These are phyloP conservation scores for Vickermania spadyakhi DNA, from an alignment of 208 protist species.

Conservation along the genomic window DNA sequence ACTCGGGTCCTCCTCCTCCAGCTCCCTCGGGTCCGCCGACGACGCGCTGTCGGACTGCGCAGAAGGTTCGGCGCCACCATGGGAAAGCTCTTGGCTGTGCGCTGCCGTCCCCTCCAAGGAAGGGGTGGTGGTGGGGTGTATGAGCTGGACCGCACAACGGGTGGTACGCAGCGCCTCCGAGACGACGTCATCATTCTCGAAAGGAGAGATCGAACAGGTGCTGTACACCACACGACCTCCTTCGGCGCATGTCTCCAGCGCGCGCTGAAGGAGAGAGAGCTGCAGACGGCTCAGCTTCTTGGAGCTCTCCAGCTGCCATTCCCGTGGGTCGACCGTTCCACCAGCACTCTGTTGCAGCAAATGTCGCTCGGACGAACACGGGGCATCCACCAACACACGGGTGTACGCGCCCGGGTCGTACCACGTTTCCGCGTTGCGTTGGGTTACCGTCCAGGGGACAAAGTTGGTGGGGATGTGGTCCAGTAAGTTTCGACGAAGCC, in stretches of 20 bases:
- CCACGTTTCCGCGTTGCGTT: slow-evolving; percentile 68
- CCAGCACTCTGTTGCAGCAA: slow-evolving; percentile 58
- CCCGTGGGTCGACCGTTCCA: slow-evolving; percentile 20
- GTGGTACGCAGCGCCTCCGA: slow-evolving; percentile 42
- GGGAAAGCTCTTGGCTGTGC: too few species aligned
- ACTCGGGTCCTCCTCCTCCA: slow-evolving; percentile 1
- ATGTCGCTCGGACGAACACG: slow-evolving; percentile 90
- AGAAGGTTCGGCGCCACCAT: not conserved
- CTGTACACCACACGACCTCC: slow-evolving; percentile 87
- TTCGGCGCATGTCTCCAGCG: slow-evolving; percentile 58
- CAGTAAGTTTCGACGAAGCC: slow-evolving; percentile 54
- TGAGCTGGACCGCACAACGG: slow-evolving; percentile 41
- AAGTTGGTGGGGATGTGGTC: slow-evolving; percentile 67
- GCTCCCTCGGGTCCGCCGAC: not conserved
- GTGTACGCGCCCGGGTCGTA: slow-evolving; percentile 51
- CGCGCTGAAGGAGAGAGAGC: slow-evolving; percentile 52
- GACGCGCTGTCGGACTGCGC: not conserved
- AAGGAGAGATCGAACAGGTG: slow-evolving; percentile 82
- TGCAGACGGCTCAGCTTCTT: slow-evolving; percentile 37
- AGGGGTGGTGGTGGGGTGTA: slow-evolving; percentile 8
- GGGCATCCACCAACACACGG: slow-evolving; percentile 86
- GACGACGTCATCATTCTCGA: slow-evolving; percentile 87
- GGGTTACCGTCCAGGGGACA: slow-evolving; percentile 38
- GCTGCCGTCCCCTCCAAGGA: too few species aligned
- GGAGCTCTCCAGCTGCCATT: slow-evolving; percentile 39